Percentiles rank a stretch among this genome's conserved stretches.
These are phyloP conservation scores for Colletotrichum melonis DNA, from an alignment of 2,329 filamentous ascomycete species.

Conservation along the genomic window DNA sequence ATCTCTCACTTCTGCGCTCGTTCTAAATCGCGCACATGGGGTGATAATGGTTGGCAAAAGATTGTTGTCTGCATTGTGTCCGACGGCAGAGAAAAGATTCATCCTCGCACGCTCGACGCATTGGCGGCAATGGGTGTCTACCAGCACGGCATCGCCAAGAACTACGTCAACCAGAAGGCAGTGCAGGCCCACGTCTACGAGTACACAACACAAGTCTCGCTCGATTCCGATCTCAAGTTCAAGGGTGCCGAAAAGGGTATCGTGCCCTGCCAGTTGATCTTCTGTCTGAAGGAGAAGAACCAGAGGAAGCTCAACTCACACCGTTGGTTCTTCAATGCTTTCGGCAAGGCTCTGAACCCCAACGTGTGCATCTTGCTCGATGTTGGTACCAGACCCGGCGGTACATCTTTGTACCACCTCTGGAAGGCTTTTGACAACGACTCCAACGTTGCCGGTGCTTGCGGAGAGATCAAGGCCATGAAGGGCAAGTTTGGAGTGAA, in stretches of 20 bases:
- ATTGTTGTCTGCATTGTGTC: constrained; percentile 98
- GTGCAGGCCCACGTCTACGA: constrained; percentile 98
- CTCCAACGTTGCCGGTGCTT: constrained; percentile 96
- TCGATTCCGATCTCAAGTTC: constrained; percentile 96
- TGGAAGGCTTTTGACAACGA: constrained; percentile 99
- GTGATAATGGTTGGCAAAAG: constrained; percentile 97
- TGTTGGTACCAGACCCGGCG: constrained; percentile 91
- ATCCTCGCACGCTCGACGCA: constrained; percentile 92
- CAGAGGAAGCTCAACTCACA: constrained; percentile 98
- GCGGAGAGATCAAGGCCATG: constrained; percentile 97
- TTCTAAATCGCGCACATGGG: constrained; percentile 94
- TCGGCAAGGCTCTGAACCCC: constrained; percentile 90
- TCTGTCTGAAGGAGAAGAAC: constrained; percentile 98
- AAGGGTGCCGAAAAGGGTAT: constrained; percentile 99
- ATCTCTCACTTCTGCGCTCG: constrained; percentile 96
- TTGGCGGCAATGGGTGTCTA: constrained; percentile 97
- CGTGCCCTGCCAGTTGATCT: constrained; percentile 97
- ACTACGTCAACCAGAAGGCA: constrained; percentile 94
- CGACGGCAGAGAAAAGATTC: constrained; percentile 89
- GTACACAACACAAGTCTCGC: constrained; percentile 97
- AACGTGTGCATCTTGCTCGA: constrained; percentile 98
- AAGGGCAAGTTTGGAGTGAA: constrained; percentile 87
- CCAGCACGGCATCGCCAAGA: constrained; percentile 98
- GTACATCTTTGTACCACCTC: constrained; percentile 93
- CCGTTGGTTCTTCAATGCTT: constrained; percentile 99